Conservation (phyloP, 805 yeast species). For the Candida orba region DNA sequence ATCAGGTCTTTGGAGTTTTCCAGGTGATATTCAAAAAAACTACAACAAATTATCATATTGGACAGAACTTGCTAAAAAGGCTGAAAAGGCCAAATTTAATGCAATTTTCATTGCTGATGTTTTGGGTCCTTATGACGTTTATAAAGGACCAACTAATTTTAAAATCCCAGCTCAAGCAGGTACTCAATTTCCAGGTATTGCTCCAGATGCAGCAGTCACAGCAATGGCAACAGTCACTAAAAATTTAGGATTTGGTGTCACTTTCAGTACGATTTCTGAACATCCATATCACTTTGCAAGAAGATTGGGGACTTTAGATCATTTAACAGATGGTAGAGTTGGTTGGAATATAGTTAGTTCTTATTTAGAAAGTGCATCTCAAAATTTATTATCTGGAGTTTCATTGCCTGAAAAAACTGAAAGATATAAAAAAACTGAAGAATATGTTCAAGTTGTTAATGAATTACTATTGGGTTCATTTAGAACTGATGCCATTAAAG, state of each 20-base stretch:
- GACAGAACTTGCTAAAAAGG: neutral
- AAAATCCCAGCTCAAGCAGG: neutral
- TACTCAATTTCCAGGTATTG: neutral
- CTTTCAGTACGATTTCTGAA: neutral
- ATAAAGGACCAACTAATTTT: neutral
- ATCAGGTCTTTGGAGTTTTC: neutral
- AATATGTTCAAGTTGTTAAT: neutral
- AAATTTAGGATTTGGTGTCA: neutral
- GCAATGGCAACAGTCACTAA: neutral
- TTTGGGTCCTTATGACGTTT: neutral
- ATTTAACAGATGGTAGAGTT: neutral
- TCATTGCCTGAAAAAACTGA: neutral
- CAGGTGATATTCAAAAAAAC: neutral
- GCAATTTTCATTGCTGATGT: neutral
- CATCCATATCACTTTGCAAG: neutral
- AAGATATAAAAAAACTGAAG: neutral
- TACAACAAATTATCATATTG: neutral
- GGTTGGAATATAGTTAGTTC: neutral
- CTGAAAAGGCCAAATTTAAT: neutral
- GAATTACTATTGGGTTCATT: neutral
- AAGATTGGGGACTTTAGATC: neutral
- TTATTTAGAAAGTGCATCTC: neutral
- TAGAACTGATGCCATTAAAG: neutral
- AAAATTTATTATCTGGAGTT: neutral
- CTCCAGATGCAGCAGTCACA: neutral